phyloP scores from a whole-genome alignment of 148 eudicot genomes.

The Hydrangea macrophylla region DNA sequence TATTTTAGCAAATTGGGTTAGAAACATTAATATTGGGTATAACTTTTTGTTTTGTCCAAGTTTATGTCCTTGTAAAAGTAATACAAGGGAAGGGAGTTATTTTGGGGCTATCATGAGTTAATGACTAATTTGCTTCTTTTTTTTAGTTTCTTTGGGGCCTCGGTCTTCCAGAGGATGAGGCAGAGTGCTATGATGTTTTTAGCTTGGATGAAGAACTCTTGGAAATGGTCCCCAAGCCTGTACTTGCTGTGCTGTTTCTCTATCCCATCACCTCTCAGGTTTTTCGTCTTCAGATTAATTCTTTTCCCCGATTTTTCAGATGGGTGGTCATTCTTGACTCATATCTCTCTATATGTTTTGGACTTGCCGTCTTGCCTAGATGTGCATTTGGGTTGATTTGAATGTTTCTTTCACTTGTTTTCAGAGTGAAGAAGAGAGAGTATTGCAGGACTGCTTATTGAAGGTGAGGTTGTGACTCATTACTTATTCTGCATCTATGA shows the following conservation, averaged over 20 bases:
- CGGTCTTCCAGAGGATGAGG: conserved; percentile 69
- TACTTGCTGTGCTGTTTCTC: conserved; percentile 81
- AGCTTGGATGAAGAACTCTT: conserved; percentile 84
- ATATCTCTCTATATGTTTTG: conserved; percentile 4
- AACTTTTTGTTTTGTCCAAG: too few species aligned
- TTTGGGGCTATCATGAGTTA: not conserved
- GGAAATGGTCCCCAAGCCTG: conserved; percentile 90
- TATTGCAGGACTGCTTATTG: conserved; percentile 47
- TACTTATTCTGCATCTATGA: not conserved
- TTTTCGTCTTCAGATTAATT: not conserved
- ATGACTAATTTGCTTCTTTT: conserved; percentile 17
- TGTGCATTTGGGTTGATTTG: not conserved
- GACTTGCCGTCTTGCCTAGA: not conserved
- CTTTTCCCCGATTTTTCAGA: not conserved
- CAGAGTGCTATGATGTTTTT: conserved; percentile 91
- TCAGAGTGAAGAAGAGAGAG: conserved; percentile 90
- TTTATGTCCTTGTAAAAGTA: too few species aligned
- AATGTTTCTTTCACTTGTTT: conserved; percentile 5
- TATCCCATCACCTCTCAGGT: conserved; percentile 79
- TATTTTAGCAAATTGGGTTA: too few species aligned
- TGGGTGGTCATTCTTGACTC: not conserved
- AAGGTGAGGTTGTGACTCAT: conserved; percentile 40
- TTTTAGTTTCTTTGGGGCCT: conserved; percentile 89
- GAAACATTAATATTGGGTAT: too few species aligned
- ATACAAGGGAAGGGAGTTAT: too few species aligned